These are phyloP conservation scores for Ustilago shanxiensis DNA, from an alignment of 1,284 basidiomycete genomes.

Conservation along the genomic window DNA sequence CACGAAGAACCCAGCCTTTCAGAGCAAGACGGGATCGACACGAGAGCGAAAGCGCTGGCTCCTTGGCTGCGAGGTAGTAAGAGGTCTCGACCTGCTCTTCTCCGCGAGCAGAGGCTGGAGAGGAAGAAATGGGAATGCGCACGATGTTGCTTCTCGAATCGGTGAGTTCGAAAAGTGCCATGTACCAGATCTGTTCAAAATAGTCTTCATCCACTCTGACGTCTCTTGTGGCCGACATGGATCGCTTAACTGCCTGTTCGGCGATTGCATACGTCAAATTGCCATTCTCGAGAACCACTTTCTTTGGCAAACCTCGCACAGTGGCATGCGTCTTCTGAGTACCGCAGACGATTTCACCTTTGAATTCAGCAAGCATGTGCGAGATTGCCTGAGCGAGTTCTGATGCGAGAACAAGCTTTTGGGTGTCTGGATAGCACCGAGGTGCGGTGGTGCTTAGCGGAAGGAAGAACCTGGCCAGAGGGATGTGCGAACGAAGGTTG, in stretches of 20 bases:
- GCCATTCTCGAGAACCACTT: constrained; percentile 16
- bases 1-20: constrained; percentile 39
- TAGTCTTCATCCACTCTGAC: constrained; percentile 45
- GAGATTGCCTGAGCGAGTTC: constrained; percentile 57
- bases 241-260: constrained; percentile 33
- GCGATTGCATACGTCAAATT: constrained; percentile 43
- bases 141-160: constrained; percentile 46
- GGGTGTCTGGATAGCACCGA: constrained; percentile 62
- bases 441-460: constrained; percentile 49
- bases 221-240: constrained; percentile 43
- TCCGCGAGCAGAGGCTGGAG: constrained; percentile 1
- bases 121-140: constrained; percentile 23
- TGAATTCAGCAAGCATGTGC: constrained; percentile 54
- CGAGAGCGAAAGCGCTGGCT: constrained; percentile 34
- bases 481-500: constrained; percentile 46
- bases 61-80: constrained; percentile 40
- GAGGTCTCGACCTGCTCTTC: constrained; percentile 13
- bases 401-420: constrained; percentile 63
- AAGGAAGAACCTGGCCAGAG: constrained; percentile 37
- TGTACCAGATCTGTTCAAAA: constrained; percentile 61
- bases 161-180: constrained; percentile 61
- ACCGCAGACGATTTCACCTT: constrained; percentile 62
- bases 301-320: constrained; percentile 30
- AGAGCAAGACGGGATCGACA: constrained; percentile 46
- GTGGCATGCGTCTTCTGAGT: constrained; percentile 42